These are phyloP conservation scores for Aspergillus carlsbadensis DNA, from an alignment of 495 filamentous ascomycete genomes.

Conservation along the genomic window DNA sequence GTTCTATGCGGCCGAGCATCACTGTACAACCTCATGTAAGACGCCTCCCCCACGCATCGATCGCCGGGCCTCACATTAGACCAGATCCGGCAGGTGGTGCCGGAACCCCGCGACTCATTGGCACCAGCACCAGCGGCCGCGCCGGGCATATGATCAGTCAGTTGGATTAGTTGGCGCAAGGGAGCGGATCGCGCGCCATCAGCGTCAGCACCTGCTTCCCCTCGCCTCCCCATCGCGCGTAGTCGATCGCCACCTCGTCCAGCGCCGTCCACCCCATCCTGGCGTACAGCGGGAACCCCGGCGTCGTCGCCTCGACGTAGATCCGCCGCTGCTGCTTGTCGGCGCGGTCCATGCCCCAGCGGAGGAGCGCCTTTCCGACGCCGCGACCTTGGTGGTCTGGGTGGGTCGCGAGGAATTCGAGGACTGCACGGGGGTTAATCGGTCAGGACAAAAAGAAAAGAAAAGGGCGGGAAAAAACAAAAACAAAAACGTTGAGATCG, in stretches of 20 bases:
- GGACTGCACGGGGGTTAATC: conserved; percentile 10
- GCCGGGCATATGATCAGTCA: neutral
- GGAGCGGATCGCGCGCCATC: conserved; percentile 25
- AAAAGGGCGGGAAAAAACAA: neutral
- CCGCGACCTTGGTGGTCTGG: conserved; percentile 51
- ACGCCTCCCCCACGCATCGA: neutral
- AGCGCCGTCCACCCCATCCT: conserved; percentile 48
- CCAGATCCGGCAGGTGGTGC: conserved; percentile 21
- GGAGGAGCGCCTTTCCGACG: conserved; percentile 45
- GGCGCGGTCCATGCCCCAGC: conserved; percentile 48
- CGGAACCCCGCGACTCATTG: neutral
- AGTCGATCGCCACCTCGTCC: conserved; percentile 38
- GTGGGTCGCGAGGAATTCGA: conserved; percentile 30
- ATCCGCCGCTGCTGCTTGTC: conserved; percentile 45
- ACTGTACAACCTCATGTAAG: neutral
- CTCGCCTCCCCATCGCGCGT: conserved; percentile 31
- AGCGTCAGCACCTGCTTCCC: conserved; percentile 26
- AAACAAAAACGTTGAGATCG: no score
- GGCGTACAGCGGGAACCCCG: conserved; percentile 50
- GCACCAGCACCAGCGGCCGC: neutral
- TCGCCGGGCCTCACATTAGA: conserved; percentile 9
- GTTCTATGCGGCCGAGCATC: conserved; percentile 5
- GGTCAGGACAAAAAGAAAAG: neutral
- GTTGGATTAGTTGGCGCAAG: neutral
- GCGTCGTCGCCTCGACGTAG: conserved; percentile 56